Conservation (phyloP, 2,329 filamentous ascomycete genomes). For the Aspergillus felis region DNA sequence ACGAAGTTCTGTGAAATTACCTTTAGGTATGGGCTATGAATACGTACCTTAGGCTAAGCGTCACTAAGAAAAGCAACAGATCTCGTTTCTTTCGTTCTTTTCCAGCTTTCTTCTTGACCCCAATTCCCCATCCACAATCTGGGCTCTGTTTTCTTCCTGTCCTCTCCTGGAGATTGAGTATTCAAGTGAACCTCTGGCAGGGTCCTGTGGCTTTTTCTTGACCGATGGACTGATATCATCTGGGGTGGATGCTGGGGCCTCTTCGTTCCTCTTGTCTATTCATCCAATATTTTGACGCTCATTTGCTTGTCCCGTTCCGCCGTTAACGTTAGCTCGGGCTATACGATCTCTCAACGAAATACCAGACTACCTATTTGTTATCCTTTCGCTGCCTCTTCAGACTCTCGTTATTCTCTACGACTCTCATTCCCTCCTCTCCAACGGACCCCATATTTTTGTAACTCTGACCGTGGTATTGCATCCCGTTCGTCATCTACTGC, state of each 20-base stretch:
- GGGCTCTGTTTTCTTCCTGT: conserved; percentile 9
- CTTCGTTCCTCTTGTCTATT: conserved; percentile 3
- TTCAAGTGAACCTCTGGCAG: conserved; percentile 26
- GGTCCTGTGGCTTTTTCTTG: conserved; percentile 22
- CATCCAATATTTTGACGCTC: not conserved
- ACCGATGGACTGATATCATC: conserved; percentile 3
- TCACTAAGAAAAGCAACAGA: not conserved
- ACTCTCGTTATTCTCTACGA: not conserved
- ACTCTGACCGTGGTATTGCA: not conserved
- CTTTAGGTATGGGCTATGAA: too few species aligned
- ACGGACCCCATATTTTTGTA: not conserved
- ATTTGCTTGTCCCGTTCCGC: not conserved
- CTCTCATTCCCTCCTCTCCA: not conserved
- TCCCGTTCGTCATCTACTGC: not conserved
- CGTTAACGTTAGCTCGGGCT: not conserved
- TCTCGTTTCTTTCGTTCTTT: conserved; percentile 16
- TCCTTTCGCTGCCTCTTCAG: not conserved
- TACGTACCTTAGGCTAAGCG: not conserved
- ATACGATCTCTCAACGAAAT: not conserved
- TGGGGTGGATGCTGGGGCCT: conserved; percentile 7
- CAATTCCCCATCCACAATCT: conserved; percentile 6
- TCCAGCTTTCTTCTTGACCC: conserved; percentile 8
- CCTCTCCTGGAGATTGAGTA: conserved; percentile 14
- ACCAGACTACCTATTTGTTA: not conserved
- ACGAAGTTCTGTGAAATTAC: not conserved